Evolutionary conservation across 495 filamentous ascomycete genomes (phyloP), one percentile per base, ranked within the genome.

Genomic region (Annulohypoxylon maeteangense): DNA sequence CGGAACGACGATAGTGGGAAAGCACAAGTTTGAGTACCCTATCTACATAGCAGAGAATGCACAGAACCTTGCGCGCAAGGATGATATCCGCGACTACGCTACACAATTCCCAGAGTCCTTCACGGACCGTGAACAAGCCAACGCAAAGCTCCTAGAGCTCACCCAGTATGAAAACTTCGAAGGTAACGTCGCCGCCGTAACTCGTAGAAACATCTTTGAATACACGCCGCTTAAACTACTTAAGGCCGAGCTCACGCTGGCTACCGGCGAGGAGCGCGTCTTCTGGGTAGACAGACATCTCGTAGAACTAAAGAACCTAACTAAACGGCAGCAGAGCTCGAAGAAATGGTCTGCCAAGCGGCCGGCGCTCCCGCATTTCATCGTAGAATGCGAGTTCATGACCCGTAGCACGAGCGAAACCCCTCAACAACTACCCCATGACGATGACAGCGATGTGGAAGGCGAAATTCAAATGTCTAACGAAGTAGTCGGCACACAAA

Each of bases 371-470:
- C 58, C 64, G 0, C 58, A 59, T 18, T 72, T 60, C 20, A 60
- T 72, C 53, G 69, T 72, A 47, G 64, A 67, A 31, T 71, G 68
- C 51, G 68, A 71, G 22, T 67, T 68, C 45, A 47, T 64, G 45
- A 68, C 54, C 1, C 58, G 40, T 1, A 11, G 10, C 23, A 50
- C 23, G 1, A 31, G 36, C 1, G 68, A 67, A 12, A 27, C 7
- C 10, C 58, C 50, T 8, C 32, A 20, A 34, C 10, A 27, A 8
- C 29, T 44, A 18, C 40, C n/a, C n/a, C n/a, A n/a, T 7, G 6
- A 7, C n/a, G 47, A n/a, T 23, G 23, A 29, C 14, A 8, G 20
- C 11, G 10, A 45, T 11, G 22, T 32, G 14, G 25, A 59, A 11
- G 38, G 14, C 27, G 34, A 32, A 11, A 29, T 20, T 23, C 8